Base-by-base conservation (phyloP, 192 early-diverging fungal genomes). In the Backusella liffmaniae region DNA sequence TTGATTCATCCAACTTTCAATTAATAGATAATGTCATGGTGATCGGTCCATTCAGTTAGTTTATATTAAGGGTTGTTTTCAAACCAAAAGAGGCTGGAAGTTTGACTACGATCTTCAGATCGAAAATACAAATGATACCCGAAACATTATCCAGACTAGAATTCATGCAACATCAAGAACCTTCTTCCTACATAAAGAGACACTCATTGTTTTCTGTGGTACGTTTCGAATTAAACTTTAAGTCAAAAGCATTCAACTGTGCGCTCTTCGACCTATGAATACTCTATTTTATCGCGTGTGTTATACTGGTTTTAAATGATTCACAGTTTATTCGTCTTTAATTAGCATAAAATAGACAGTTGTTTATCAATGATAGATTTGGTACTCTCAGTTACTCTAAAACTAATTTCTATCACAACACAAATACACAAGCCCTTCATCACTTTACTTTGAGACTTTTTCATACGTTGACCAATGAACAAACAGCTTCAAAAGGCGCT, bases 81-180 rank as follows among this genome's bases (percentile, higher is more conserved):
- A 91, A 90, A 30, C 95, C 96, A 26, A 90, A 86, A 26, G 94
- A 94, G 21, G 84, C 91, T 13, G 97, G 97, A 7, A 99, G 77
- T 97, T 94, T 78, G 85, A 88, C 32, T 96, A 95, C 78, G 93
- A 96, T 36, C 81, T 99, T 5, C 90, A 94, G 74, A 79, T 98
- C 0, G 96, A 97, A 79, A 98, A 98, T 84, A 79, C 88, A 35
- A 97, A 97, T 74, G 96, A 98, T 77, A 86, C 92, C 12, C 75
- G 84, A 59, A 98, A 97, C 81, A 88, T 91, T 65, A 88, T 93
- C 21, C 85, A 95, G 78, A 90, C 90, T 35, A 87, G 87, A n/a
- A 91, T 97, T 49, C 92, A 95, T 73, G 96, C 96, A 0, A 83
- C 88, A 16, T 91, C 94, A 0, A 84, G 91, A 42, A 87, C 90